Conservation (phyloP, 495 filamentous ascomycete genomes). For the Rhypophila decipiens region DNA sequence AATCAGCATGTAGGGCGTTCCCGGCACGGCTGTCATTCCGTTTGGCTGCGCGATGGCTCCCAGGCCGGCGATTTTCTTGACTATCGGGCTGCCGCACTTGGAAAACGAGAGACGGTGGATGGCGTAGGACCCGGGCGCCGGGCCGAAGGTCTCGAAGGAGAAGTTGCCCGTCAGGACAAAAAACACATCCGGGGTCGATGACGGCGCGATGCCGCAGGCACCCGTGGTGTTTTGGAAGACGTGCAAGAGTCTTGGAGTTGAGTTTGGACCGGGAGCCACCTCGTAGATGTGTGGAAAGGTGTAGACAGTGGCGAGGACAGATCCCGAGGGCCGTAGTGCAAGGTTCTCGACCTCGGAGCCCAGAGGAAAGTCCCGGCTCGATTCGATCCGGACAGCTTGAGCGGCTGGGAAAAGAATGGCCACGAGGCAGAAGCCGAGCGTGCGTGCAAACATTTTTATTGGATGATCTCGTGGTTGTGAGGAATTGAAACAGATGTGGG, state of each 20-base stretch:
- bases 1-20: background rate
- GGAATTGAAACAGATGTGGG: background rate
- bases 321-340: background rate
- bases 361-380: background rate
- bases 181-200: background rate
- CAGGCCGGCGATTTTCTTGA: background rate
- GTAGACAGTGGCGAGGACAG: background rate
- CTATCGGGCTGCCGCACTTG: background rate
- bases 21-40: background rate
- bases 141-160: background rate
- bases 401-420: background rate
- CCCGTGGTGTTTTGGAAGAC: background rate
- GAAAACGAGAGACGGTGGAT: background rate
- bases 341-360: background rate
- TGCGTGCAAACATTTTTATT: background rate
- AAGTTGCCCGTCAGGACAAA: background rate
- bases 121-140: background rate
- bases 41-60: background rate
- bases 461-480: background rate
- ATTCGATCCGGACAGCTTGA: background rate
- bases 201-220: background rate
- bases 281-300: background rate
- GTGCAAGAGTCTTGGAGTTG: background rate
- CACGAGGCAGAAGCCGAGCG: background rate
- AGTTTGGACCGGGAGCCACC: background rate